These are phyloP conservation scores for Mrakia gelida DNA, from an alignment of 768 basidiomycete genomes.

Conservation along the genomic window DNA sequence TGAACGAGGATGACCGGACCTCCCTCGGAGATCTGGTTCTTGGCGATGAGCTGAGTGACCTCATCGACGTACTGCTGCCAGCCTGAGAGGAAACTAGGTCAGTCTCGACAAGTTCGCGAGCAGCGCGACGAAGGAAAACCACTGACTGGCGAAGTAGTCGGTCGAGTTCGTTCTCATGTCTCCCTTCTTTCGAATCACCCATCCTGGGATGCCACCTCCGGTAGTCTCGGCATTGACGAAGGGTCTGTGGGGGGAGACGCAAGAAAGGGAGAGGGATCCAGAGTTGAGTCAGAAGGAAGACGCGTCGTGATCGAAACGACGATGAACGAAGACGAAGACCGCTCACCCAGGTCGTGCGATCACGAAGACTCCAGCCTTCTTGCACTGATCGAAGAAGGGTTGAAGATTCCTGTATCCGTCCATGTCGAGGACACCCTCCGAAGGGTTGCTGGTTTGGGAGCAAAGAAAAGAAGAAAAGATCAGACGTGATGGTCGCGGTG, in stretches of 20 bases:
- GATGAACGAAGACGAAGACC: background rate
- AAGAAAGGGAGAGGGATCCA: too few relatives aligned
- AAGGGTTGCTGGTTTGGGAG: background rate
- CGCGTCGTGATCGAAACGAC: too few relatives aligned
- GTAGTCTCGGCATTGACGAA: slow-evolving; percentile 78
- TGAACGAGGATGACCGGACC: slow-evolving; percentile 34
- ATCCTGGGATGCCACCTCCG: slow-evolving; percentile 66
- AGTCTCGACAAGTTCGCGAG: background rate
- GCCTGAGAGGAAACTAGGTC: slow-evolving; percentile 41
- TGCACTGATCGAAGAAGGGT: slow-evolving; percentile 16
- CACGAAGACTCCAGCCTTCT: slow-evolving; percentile 7
- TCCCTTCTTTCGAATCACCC: slow-evolving; percentile 67
- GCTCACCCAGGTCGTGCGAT: slow-evolving; percentile 9
- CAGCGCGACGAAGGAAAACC: too few relatives aligned
- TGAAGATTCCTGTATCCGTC: background rate
- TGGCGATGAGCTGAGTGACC: slow-evolving; percentile 45
- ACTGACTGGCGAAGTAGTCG: slow-evolving; percentile 53
- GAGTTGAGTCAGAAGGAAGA: background rate
- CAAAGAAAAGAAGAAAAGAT: too few relatives aligned
- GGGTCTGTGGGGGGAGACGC: slow-evolving; percentile 37
- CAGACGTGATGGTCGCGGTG: too few relatives aligned
- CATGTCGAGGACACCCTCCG: slow-evolving; percentile 11
- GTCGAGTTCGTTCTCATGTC: slow-evolving; percentile 67
- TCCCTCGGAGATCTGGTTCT: slow-evolving; percentile 32
- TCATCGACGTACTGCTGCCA: slow-evolving; percentile 70